phyloP scores from a whole-genome alignment of 352 stramenopile species.

The Phytopythium mirpurense region DNA sequence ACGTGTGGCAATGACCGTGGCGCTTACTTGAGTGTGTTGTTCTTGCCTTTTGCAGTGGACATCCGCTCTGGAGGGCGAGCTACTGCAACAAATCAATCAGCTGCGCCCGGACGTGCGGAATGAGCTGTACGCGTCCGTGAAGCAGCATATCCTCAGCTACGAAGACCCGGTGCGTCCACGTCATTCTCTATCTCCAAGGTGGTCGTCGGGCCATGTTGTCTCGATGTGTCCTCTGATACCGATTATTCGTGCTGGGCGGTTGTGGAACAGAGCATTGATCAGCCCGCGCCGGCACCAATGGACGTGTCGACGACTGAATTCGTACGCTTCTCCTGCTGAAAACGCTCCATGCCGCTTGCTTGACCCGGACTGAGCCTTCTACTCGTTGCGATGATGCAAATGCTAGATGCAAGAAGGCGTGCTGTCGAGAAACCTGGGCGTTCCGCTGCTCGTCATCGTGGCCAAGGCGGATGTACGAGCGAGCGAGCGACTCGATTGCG shows the following conservation, averaged over 20 bases:
- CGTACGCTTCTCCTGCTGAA: slow-evolving; percentile 35
- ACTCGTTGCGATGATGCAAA: too few relatives aligned
- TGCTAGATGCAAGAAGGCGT: slow-evolving; percentile 80
- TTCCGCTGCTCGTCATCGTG: slow-evolving; percentile 67
- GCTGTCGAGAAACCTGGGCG: slow-evolving; percentile 71
- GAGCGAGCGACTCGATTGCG: too few relatives aligned
- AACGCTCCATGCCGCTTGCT: too few relatives aligned
- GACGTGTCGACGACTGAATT: slow-evolving; percentile 62
- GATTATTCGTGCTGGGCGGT: too few relatives aligned
- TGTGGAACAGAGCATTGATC: slow-evolving; percentile 59
- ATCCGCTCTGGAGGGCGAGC: slow-evolving; percentile 59
- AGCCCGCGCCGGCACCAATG: slow-evolving; percentile 41
- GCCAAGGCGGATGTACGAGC: slow-evolving; percentile 75
- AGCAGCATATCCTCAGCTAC: slow-evolving; percentile 72
- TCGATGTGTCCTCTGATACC: too few relatives aligned
- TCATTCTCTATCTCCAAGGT: too few relatives aligned
- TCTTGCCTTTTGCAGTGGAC: slow-evolving; percentile 57
- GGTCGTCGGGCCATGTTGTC: too few relatives aligned
- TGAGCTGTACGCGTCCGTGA: slow-evolving; percentile 56
- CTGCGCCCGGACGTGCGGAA: slow-evolving; percentile 39
- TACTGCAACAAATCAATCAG: slow-evolving; percentile 72
- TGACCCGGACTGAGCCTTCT: too few relatives aligned
- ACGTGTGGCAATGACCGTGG: too few relatives aligned
- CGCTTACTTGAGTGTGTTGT: too few relatives aligned
- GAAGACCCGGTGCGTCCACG: slow-evolving; percentile 67